Percentiles rank a stretch among this genome's conserved stretches.
These are phyloP conservation scores for Cladobotryum protrusum DNA, from an alignment of 2,329 filamentous ascomycete species.

Conservation along the genomic window DNA sequence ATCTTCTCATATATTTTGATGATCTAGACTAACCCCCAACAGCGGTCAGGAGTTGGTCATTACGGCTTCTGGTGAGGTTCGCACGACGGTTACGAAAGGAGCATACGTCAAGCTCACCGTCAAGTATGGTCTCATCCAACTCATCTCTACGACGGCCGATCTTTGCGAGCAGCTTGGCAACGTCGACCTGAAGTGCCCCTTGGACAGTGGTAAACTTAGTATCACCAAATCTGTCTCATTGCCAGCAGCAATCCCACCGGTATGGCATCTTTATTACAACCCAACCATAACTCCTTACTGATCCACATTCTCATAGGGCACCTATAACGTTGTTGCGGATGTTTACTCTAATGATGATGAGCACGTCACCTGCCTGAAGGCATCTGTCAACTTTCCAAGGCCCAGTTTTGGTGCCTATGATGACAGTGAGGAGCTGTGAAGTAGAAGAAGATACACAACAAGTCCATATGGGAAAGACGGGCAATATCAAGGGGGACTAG, in stretches of 20 bases:
- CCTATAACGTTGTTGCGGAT: constrained; percentile 82
- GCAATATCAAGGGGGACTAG: neutral
- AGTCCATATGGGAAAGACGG: neutral
- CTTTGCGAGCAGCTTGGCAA: constrained; percentile 86
- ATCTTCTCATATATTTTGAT: neutral
- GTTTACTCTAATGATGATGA: constrained; percentile 67
- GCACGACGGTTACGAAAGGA: constrained; percentile 65
- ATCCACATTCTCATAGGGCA: constrained; percentile 54
- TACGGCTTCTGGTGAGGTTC: constrained; percentile 69
- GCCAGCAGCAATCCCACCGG: constrained; percentile 80
- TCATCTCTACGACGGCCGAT: constrained; percentile 74
- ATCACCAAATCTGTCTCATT: constrained; percentile 79
- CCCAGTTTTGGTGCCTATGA: constrained; percentile 24
- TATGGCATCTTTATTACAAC: constrained; percentile 42
- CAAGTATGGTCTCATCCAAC: constrained; percentile 88
- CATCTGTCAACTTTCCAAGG: constrained; percentile 56
- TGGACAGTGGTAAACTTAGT: constrained; percentile 68
- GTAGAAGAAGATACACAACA: neutral
- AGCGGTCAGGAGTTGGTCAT: constrained; percentile 77
- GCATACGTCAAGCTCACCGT: constrained; percentile 78
- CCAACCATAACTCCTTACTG: neutral
- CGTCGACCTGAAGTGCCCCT: constrained; percentile 82
- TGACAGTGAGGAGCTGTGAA: constrained; percentile 38
- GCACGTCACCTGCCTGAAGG: constrained; percentile 81
- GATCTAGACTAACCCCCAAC: constrained; percentile 16